Evolutionary conservation across 192 early-diverging fungal species (phyloP).

Genomic region (Gryganskiella cystojenkinii): DNA sequence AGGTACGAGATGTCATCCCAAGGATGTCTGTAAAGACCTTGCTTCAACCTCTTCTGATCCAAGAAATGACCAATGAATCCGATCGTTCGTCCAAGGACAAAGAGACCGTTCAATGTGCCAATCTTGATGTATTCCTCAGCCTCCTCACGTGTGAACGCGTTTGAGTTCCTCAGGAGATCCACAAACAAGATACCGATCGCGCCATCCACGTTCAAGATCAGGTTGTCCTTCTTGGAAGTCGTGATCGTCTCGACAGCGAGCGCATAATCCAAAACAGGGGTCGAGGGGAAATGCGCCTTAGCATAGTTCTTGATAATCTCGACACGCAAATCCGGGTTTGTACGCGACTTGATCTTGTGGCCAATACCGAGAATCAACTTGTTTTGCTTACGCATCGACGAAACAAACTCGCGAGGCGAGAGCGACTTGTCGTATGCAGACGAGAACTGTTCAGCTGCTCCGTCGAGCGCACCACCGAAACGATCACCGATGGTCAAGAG

Average conservation of each 20-base stretch:
- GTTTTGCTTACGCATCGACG: conserved; percentile 94
- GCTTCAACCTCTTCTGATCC: conserved; percentile 98
- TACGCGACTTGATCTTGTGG: conserved; percentile 99
- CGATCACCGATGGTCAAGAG: conserved; percentile 97
- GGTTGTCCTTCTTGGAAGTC: conserved; percentile 97
- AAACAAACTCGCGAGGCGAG: conserved; percentile 94
- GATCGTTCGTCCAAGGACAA: conserved; percentile 94
- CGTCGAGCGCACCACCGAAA: conserved; percentile 98
- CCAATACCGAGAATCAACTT: conserved; percentile 98
- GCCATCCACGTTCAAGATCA: conserved; percentile 96
- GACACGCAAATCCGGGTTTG: conserved; percentile 98
- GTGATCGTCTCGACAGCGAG: conserved; percentile 95
- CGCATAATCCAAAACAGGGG: conserved; percentile 94
- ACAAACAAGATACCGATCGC: conserved; percentile 96
- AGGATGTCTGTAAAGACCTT: conserved; percentile 97
- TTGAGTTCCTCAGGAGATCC: conserved; percentile 91
- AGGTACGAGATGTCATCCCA: conserved; percentile 98
- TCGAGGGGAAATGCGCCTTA: conserved; percentile 84
- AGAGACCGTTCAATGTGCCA: conserved; percentile 96
- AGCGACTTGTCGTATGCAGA: conserved; percentile 93
- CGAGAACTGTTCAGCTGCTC: conserved; percentile 93
- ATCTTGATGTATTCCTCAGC: conserved; percentile 96
- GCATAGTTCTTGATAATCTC: conserved; percentile 95
- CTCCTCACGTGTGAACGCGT: conserved; percentile 94
- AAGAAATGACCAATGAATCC: conserved; percentile 99